Percentiles rank a stretch among this genome's conserved stretches.
These are phyloP conservation scores for Acidomyces sp. DNA, from an alignment of 495 filamentous ascomycete species.

Conservation along the genomic window DNA sequence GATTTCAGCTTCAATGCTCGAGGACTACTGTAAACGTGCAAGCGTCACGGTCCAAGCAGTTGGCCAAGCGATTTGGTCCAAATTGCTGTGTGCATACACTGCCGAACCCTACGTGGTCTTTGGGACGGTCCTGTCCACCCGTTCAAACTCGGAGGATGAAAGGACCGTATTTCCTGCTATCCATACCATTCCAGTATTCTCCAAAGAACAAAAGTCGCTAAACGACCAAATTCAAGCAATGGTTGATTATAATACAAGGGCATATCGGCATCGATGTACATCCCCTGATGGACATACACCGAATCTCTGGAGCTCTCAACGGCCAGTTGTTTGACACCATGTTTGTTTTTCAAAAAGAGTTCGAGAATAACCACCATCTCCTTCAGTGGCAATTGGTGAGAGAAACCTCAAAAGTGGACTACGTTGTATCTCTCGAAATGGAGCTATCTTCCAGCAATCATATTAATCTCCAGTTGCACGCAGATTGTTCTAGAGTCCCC, in stretches of 20 bases:
- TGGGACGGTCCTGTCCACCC: slow-evolving; percentile 58
- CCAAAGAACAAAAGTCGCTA: slow-evolving; percentile 38
- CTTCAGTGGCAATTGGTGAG: slow-evolving; percentile 36
- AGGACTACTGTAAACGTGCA: slow-evolving; percentile 36
- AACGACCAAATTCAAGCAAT: slow-evolving; percentile 41
- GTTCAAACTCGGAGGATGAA: slow-evolving; percentile 41
- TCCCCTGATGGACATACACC: slow-evolving; percentile 54
- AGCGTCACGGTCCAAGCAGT: slow-evolving; percentile 59
- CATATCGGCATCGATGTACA: slow-evolving; percentile 56
- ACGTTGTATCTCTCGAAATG: slow-evolving; percentile 59
- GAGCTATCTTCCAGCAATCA: slow-evolving; percentile 35
- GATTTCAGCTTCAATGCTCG: slow-evolving; percentile 32
- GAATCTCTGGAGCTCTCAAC: slow-evolving; percentile 45
- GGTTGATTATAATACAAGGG: slow-evolving; percentile 44
- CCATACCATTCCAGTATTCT: slow-evolving; percentile 54
- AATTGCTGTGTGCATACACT: slow-evolving; percentile 55
- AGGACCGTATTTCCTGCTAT: slow-evolving; percentile 57
- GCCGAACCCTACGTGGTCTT: slow-evolving; percentile 57
- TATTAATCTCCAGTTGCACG: slow-evolving; percentile 49
- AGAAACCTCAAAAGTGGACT: slow-evolving; percentile 48
- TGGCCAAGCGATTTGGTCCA: slow-evolving; percentile 62
- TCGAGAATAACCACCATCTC: slow-evolving; percentile 7
- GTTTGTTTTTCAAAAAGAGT: slow-evolving; percentile 61
- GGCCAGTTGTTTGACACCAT: slow-evolving; percentile 61
- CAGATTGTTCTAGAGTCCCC: slow-evolving; percentile 46